A percentile compares a stretch with the other conserved stretches of the same genome.
phyloP scores from a whole-genome alignment of 495 filamentous ascomycete genomes.

The Penicillium argentinense region DNA sequence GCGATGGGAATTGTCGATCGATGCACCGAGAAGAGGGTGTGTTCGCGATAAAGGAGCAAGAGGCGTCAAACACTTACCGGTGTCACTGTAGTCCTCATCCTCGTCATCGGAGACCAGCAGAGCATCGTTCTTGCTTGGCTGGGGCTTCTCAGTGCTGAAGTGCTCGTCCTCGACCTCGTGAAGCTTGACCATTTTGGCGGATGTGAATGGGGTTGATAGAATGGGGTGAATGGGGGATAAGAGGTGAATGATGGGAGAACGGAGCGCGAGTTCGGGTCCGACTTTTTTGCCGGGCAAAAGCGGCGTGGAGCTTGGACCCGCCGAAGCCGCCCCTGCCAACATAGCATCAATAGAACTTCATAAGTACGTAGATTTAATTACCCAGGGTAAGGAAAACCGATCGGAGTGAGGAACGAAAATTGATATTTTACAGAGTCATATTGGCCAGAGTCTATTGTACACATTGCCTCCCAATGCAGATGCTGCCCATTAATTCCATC shows the following conservation, averaged over 20 bases:
- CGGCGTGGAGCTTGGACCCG: conserved; percentile 39
- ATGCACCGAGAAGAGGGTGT: conserved; percentile 9
- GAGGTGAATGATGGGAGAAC: conserved; percentile 29
- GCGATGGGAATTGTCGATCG: not conserved
- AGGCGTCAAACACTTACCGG: conserved; percentile 57
- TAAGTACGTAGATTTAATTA: too few species aligned
- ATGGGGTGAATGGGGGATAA: conserved; percentile 15
- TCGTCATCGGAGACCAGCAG: conserved; percentile 69
- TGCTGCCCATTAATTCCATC: conserved; percentile 1
- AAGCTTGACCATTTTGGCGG: conserved; percentile 87
- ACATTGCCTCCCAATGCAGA: conserved; percentile 15
- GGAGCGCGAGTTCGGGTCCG: conserved; percentile 33
- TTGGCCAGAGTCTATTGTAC: conserved; percentile 25
- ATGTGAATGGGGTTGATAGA: conserved; percentile 9
- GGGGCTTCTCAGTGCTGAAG: conserved; percentile 74
- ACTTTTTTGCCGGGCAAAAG: conserved; percentile 51
- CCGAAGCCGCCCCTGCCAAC: conserved; percentile 16
- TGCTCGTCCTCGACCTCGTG: conserved; percentile 95
- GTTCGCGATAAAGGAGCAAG: conserved; percentile 3
- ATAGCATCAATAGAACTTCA: too few species aligned
- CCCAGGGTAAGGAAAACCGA: too few species aligned
- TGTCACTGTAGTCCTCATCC: conserved; percentile 80
- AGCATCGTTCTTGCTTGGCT: conserved; percentile 52
- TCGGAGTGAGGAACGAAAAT: conserved; percentile 6
- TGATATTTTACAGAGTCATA: conserved; percentile 27